Conservation (phyloP, 139 green algal species). For the Micromonas pusilla region DNA sequence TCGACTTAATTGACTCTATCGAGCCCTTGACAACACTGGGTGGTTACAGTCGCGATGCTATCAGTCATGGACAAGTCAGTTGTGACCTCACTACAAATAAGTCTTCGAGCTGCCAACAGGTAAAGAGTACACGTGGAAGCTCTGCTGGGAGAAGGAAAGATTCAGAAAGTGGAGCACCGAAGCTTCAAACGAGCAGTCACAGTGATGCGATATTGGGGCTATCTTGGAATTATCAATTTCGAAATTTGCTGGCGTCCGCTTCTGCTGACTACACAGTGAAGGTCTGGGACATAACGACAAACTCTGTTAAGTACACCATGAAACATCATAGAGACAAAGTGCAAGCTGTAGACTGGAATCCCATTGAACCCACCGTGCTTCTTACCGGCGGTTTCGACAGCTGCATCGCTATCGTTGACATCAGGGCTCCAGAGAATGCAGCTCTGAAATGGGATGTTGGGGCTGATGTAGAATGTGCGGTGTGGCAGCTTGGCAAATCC, state of each 20-base stretch:
- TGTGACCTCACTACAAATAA: too few relatives aligned
- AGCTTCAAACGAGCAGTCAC: constrained; percentile 55
- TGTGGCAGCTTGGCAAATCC: constrained; percentile 69
- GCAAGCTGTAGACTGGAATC: constrained; percentile 91
- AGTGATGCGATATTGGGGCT: constrained; percentile 79
- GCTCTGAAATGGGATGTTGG: constrained; percentile 55
- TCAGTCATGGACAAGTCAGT: too few relatives aligned
- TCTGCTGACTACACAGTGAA: constrained; percentile 84
- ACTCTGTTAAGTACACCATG: constrained; percentile 66
- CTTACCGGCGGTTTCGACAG: constrained; percentile 85
- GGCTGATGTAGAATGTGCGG: constrained; percentile 79
- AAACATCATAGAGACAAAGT: constrained; percentile 84
- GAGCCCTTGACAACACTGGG: constrained; percentile 75
- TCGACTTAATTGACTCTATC: constrained; percentile 79
- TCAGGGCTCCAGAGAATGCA: constrained; percentile 43
- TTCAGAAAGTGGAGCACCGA: constrained; percentile 44
- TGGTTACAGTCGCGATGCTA: constrained; percentile 42
- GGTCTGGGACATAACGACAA: constrained; percentile 46
- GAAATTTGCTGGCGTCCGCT: constrained; percentile 83
- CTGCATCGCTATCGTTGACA: constrained; percentile 64
- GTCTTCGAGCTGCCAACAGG: too few relatives aligned
- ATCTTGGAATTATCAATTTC: constrained; percentile 76
- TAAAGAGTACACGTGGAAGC: too few relatives aligned
- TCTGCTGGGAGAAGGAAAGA: too few relatives aligned
- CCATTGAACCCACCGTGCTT: constrained; percentile 71